Conservation (phyloP, 176 grass and related monocot genomes). For the Avena eriantha region DNA sequence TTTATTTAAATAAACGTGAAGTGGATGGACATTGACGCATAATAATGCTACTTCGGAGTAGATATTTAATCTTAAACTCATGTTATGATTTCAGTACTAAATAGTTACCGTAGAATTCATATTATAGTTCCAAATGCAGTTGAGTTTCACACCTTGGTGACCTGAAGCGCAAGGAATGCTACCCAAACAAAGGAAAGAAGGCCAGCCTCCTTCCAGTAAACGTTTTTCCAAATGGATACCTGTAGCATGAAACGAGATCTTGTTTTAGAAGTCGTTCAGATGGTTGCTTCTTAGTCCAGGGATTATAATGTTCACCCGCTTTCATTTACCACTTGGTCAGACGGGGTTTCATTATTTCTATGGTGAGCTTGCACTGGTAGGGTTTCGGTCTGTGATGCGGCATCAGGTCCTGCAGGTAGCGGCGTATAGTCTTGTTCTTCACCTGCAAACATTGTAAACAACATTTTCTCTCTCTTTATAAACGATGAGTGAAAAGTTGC, state of each 20-base stretch:
- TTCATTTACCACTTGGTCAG: constrained; percentile 24
- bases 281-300: background rate
- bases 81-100: background rate
- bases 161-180: constrained; percentile 74
- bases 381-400: background rate
- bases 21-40: background rate
- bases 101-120: background rate
- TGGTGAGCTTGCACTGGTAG: background rate
- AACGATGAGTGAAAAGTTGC: background rate
- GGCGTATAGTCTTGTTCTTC: constrained; percentile 57
- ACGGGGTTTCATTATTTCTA: background rate
- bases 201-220: constrained; percentile 77
- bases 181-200: constrained; percentile 75
- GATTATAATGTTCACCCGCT: background rate
- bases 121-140: background rate
- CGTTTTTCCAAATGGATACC: constrained; percentile 66
- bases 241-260: constrained; percentile 4
- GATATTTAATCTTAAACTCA: background rate
- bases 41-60: background rate
- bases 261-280: background rate
- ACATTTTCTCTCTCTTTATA: background rate
- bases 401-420: constrained; percentile 29
- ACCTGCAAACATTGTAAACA: constrained; percentile 32
- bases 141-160: constrained; percentile 58
- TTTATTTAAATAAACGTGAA: too few species aligned